Conservation (phyloP, 139 green algal species). For the Astrephomene gubernaculifera region DNA sequence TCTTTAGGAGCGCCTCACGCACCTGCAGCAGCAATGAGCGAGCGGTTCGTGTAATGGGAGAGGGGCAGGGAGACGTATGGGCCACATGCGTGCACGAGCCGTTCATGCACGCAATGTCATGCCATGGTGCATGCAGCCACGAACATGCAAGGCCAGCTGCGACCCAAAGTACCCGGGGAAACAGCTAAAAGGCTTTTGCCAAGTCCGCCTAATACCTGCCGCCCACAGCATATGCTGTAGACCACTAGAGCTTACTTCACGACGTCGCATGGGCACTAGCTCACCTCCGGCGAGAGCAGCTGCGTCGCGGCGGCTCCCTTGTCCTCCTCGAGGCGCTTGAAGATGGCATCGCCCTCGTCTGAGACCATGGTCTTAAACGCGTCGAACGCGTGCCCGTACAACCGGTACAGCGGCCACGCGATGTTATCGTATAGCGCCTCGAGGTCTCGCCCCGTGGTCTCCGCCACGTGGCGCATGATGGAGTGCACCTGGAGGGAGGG, state of each 20-base stretch:
- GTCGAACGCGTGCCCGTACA: constrained; percentile 96
- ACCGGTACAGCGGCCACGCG: constrained; percentile 95
- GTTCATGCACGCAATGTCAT: too few species aligned
- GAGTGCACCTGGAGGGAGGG: constrained; percentile 84
- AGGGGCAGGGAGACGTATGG: too few species aligned
- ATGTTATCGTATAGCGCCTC: constrained; percentile 91
- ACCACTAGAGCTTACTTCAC: too few species aligned
- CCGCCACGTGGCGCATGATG: constrained; percentile 98
- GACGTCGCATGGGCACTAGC: too few species aligned
- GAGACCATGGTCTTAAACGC: constrained; percentile 83
- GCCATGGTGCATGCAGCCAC: too few species aligned
- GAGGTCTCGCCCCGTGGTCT: constrained; percentile 87
- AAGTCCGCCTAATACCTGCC: too few species aligned
- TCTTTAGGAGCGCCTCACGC: constrained; percentile 91
- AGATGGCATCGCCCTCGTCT: constrained; percentile 59
- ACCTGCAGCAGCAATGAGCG: constrained; percentile 56
- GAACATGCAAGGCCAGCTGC: too few species aligned
- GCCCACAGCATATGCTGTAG: too few species aligned
- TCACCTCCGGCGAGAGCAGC: constrained; percentile 69
- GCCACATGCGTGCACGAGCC: too few species aligned
- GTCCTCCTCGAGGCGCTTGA: constrained; percentile 71
- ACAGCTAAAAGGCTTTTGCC: too few species aligned
- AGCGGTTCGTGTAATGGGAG: neutral
- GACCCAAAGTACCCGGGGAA: too few species aligned
- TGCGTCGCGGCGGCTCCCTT: constrained; percentile 57